These are phyloP conservation scores for Epichloe typhina DNA, from an alignment of 2,329 filamentous ascomycete species.

Conservation along the genomic window DNA sequence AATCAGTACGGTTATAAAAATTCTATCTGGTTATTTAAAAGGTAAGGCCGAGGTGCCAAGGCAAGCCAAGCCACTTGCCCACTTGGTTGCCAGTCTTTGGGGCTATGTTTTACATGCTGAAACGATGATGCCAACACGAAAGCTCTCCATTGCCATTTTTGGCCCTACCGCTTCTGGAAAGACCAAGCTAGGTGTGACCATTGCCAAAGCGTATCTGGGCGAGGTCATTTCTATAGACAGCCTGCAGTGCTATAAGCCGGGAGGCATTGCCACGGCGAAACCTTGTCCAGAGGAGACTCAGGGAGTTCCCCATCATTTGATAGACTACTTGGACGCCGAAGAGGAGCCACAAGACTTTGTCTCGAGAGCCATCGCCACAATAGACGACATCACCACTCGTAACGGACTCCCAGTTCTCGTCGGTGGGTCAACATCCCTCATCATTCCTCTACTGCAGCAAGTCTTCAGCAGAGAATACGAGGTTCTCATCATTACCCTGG, in stretches of 20 bases:
- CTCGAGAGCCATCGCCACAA: not conserved
- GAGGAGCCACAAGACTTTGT: slow-evolving; percentile 1
- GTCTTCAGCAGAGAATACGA: not conserved
- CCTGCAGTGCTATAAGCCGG: slow-evolving; percentile 2
- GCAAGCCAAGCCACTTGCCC: not conserved
- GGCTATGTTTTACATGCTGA: not conserved
- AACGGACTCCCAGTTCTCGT: not conserved
- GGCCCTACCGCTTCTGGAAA: slow-evolving; percentile 2
- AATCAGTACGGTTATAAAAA: not conserved
- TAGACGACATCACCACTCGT: not conserved
- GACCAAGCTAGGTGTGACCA: slow-evolving; percentile 2
- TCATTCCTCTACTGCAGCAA: not conserved
- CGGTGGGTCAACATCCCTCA: slow-evolving; percentile 2
- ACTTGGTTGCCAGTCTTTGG: not conserved
- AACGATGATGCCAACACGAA: not conserved
- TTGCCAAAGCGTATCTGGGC: not conserved
- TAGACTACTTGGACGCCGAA: slow-evolving; percentile 1
- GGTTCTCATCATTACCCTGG: not conserved
- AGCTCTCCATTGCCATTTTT: not conserved
- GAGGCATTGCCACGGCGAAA: not conserved
- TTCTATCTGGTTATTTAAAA: not conserved
- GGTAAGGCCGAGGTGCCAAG: accelerated
- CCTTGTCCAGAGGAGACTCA: not conserved
- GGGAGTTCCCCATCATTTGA: not conserved
- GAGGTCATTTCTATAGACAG: slow-evolving; percentile 3